Percentiles rank a stretch among this genome's conserved stretches.
These are phyloP conservation scores for Metarhizium sp. DNA, from an alignment of 2,329 filamentous ascomycete genomes.

Conservation along the genomic window DNA sequence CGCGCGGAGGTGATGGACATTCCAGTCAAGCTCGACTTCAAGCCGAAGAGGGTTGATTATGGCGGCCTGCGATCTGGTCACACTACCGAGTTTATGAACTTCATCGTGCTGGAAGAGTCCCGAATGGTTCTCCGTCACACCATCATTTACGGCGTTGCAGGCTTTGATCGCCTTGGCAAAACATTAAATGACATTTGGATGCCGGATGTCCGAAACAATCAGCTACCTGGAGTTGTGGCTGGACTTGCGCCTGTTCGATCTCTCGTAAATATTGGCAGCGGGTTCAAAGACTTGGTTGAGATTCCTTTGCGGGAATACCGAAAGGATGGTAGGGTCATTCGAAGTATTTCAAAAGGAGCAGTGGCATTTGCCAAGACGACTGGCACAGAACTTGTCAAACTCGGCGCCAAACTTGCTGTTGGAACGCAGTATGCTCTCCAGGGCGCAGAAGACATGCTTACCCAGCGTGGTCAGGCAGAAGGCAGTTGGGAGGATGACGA, in stretches of 20 bases:
- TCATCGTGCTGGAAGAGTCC: slow-evolving; percentile 82
- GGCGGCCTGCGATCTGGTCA: slow-evolving; percentile 83
- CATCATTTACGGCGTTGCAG: slow-evolving; percentile 85
- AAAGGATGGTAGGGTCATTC: slow-evolving; percentile 86
- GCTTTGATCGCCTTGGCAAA: slow-evolving; percentile 83
- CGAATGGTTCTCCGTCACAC: slow-evolving; percentile 79
- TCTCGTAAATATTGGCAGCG: slow-evolving; percentile 82
- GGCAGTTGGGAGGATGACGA: slow-evolving; percentile 50
- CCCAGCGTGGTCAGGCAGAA: slow-evolving; percentile 27
- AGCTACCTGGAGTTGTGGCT: slow-evolving; percentile 80
- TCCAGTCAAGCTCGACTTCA: slow-evolving; percentile 82
- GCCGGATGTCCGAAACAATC: slow-evolving; percentile 82
- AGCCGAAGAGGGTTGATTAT: slow-evolving; percentile 97
- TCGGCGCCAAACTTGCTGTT: slow-evolving; percentile 89
- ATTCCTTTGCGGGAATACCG: slow-evolving; percentile 87
- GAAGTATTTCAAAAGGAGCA: slow-evolving; percentile 86
- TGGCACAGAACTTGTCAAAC: slow-evolving; percentile 84
- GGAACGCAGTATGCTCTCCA: slow-evolving; percentile 91
- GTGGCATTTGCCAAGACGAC: slow-evolving; percentile 87
- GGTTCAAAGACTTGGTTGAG: slow-evolving; percentile 76
- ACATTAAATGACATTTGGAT: slow-evolving; percentile 95
- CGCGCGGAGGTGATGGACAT: slow-evolving; percentile 80
- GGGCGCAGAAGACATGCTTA: slow-evolving; percentile 73
- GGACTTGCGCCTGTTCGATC: slow-evolving; percentile 85
- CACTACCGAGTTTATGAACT: slow-evolving; percentile 98